Percentiles rank a stretch among this genome's conserved stretches.
Evolutionary conservation across 129 eudicot species (phyloP).

Genomic region (Arctium minus): DNA sequence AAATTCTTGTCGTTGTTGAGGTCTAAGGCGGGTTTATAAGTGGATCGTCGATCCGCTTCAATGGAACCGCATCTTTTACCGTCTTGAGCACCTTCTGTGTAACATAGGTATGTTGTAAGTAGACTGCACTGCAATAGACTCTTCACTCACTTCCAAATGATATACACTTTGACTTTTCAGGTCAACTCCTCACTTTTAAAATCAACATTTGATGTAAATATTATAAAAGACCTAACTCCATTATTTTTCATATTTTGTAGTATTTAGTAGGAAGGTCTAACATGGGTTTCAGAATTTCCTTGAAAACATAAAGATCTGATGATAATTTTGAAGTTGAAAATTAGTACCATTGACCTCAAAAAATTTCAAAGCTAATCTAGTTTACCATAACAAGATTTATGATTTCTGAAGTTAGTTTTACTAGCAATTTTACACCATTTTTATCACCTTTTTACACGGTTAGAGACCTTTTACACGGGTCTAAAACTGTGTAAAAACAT

Average conservation of each 20-base stretch:
- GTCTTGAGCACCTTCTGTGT: slow-evolving; percentile 31
- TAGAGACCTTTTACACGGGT: not conserved
- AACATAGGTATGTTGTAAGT: not conserved
- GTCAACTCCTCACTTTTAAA: not conserved
- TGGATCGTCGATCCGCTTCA: slow-evolving; percentile 50
- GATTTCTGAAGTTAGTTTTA: not conserved
- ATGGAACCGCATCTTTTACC: slow-evolving; percentile 21
- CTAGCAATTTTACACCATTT: not conserved
- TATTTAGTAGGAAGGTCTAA: not conserved
- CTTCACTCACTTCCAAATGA: not conserved
- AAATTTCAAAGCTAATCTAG: not conserved
- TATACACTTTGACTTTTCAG: slow-evolving; percentile 24
- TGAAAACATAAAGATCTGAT: not conserved
- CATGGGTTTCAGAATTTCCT: not conserved
- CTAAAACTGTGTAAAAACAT: not conserved
- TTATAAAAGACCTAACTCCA: not conserved
- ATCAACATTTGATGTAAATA: not conserved
- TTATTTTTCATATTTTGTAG: not conserved
- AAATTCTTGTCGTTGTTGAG: slow-evolving; percentile 19
- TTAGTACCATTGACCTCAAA: slow-evolving; percentile 8
- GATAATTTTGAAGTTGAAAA: not conserved
- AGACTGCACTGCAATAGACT: not conserved
- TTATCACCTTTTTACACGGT: no score
- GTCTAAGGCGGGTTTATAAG: slow-evolving; percentile 38
- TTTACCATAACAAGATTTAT: not conserved